These are phyloP conservation scores for Pythium aquatile DNA, from an alignment of 352 stramenopile genomes.

Conservation along the genomic window DNA sequence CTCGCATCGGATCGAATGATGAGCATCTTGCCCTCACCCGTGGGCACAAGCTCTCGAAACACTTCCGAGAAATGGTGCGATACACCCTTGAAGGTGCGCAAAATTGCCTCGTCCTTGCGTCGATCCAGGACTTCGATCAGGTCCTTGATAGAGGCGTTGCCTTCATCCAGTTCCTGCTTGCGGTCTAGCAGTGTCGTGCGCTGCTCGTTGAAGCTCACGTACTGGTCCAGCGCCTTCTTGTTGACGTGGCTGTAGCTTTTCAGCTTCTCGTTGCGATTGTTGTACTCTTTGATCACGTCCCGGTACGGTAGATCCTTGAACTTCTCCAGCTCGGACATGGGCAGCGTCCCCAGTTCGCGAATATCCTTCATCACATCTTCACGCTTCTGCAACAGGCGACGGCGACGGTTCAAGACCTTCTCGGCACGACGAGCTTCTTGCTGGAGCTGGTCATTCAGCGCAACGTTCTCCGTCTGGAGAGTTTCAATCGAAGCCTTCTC, in stretches of 20 bases:
- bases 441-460: conserved; percentile 82
- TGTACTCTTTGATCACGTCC: conserved; percentile 94
- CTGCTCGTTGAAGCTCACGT: conserved; percentile 97
- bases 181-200: conserved; percentile 89
- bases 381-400: conserved; percentile 83
- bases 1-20: conserved; percentile 91
- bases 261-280: conserved; percentile 94
- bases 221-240: conserved; percentile 99
- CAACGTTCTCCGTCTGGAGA: conserved; percentile 56
- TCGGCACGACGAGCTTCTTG: conserved; percentile 78
- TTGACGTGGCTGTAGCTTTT: conserved; percentile 99
- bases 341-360: conserved; percentile 95
- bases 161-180: conserved; percentile 95
- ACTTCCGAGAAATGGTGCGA: conserved; percentile 98
- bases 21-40: conserved; percentile 95
- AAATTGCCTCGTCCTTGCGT: conserved; percentile 98
- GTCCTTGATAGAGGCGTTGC: conserved; percentile 87
- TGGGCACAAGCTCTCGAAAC: conserved; percentile 97
- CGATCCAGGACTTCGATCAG: conserved; percentile 92
- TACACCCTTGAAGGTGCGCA: conserved; percentile 98
- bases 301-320: conserved; percentile 88
- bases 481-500: conserved; percentile 49
- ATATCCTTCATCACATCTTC: conserved; percentile 97
- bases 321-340: conserved; percentile 90
- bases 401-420: conserved; percentile 79